A percentile compares a stretch with the other conserved stretches of the same genome.
phyloP scores from a whole-genome alignment of 768 basidiomycete genomes.

The Peribolospora baueri region DNA sequence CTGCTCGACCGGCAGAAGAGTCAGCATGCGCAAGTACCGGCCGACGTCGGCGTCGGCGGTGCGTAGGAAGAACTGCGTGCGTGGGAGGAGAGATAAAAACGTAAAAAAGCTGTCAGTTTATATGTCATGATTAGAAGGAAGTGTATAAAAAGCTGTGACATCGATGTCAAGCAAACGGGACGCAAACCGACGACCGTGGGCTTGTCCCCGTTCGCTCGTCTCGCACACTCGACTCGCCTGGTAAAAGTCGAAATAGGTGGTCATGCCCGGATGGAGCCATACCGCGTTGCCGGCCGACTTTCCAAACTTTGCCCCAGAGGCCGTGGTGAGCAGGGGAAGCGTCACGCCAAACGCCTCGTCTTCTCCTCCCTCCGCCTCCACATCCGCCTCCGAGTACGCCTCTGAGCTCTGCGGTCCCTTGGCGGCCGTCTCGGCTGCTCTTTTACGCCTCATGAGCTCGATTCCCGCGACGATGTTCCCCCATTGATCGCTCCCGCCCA shows the following conservation, averaged over 20 bases:
- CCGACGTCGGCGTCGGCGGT: conserved; percentile 56
- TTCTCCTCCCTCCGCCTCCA: conserved; percentile 7
- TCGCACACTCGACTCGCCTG: conserved; percentile 31
- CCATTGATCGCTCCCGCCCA: conserved; percentile 97
- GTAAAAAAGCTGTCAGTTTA: not conserved
- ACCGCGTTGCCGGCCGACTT: conserved; percentile 91
- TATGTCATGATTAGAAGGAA: not conserved
- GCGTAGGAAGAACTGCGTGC: conserved; percentile 59
- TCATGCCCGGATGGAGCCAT: conserved; percentile 56
- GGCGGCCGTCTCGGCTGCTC: conserved; percentile 5
- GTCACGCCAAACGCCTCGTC: conserved; percentile 51
- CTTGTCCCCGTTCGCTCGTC: no score
- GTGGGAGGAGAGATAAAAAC: not conserved
- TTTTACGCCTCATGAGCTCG: conserved; percentile 52
- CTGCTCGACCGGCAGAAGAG: conserved; percentile 36
- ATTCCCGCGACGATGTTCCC: conserved; percentile 89
- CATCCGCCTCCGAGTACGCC: not conserved
- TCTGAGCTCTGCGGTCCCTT: not conserved
- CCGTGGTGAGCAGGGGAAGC: conserved; percentile 75
- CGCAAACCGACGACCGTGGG: no score
- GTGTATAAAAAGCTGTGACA: not conserved
- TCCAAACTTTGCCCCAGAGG: conserved; percentile 81
- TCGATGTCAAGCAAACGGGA: not conserved
- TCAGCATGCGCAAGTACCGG: conserved; percentile 57
- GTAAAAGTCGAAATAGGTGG: conserved; percentile 79